A percentile compares a stretch with the other conserved stretches of the same genome.
phyloP scores from a whole-genome alignment of 768 basidiomycete genomes.

The Fibroporia radiculosa region DNA sequence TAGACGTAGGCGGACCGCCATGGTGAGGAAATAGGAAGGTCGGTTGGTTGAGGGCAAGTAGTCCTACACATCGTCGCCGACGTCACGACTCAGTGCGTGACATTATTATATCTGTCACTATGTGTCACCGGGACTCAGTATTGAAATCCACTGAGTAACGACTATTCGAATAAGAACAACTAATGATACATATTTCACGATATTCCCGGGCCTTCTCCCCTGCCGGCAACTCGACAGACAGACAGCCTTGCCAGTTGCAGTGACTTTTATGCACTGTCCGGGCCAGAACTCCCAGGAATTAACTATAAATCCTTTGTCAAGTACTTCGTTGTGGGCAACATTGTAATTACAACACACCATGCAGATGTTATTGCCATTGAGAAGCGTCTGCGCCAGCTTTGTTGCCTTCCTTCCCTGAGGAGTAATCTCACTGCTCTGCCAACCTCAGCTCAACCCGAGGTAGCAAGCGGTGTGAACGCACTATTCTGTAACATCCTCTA shows the following conservation, averaged over 20 bases:
- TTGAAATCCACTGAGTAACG: no score
- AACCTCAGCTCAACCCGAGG: background rate
- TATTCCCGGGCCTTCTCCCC: no score
- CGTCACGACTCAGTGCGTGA: no score
- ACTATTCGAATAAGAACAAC: no score
- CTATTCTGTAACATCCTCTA: slow-evolving; percentile 97
- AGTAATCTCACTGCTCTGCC: slow-evolving; percentile 68
- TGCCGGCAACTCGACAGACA: no score
- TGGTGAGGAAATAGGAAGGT: slow-evolving; percentile 22
- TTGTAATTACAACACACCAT: slow-evolving; percentile 50
- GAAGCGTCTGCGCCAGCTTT: slow-evolving; percentile 75
- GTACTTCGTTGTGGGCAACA: background rate
- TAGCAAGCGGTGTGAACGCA: slow-evolving; percentile 32
- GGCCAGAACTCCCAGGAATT: slow-evolving; percentile 66
- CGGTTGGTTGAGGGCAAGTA: background rate
- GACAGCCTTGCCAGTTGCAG: no score
- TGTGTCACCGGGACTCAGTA: no score
- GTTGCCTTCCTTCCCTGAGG: slow-evolving; percentile 75
- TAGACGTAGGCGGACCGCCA: slow-evolving; percentile 83
- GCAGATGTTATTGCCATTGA: slow-evolving; percentile 95
- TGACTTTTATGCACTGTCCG: slow-evolving; percentile 35
- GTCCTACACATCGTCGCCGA: background rate
- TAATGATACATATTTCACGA: no score
- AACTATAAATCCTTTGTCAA: slow-evolving; percentile 25
- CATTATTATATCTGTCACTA: no score